A percentile compares a stretch with the other conserved stretches of the same genome.
These are phyloP conservation scores for Nitzschia inconspicua DNA, from an alignment of 108 stramenopile species.

Conservation along the genomic window DNA sequence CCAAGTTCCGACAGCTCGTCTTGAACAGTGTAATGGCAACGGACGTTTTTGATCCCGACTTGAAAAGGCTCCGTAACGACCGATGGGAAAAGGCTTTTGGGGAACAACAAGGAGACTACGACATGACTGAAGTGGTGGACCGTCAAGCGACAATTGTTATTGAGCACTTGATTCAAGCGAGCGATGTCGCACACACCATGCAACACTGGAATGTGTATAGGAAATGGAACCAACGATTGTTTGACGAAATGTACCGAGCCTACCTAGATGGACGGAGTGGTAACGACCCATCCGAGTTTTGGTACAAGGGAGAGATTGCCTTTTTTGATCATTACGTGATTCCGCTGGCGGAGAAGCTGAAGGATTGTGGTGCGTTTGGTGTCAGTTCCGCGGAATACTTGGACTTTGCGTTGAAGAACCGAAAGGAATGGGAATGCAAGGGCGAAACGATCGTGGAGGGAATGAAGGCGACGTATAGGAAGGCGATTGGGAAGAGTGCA, in stretches of 20 bases:
- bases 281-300: slow-evolving; percentile 3
- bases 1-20: slow-evolving; percentile 12
- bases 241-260: slow-evolving; percentile 2
- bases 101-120: no score
- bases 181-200: slow-evolving; percentile 8
- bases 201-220: no score
- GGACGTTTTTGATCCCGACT: slow-evolving; percentile 15
- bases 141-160: slow-evolving; percentile 2
- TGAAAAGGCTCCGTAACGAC: slow-evolving; percentile 4
- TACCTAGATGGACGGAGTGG: not conserved
- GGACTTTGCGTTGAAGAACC: slow-evolving; percentile 3
- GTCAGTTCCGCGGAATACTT: slow-evolving; percentile 1
- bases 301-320: slow-evolving; percentile 3
- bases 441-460: not conserved
- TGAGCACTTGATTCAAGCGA: slow-evolving; percentile 11
- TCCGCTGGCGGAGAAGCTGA: not conserved
- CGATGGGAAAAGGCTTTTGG: slow-evolving; percentile 28
- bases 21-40: slow-evolving; percentile 25
- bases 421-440: slow-evolving; percentile 2
- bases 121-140: not conserved
- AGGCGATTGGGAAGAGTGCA: no score
- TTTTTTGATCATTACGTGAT: slow-evolving; percentile 11
- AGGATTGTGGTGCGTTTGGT: not conserved
- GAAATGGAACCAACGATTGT: slow-evolving; percentile 5
- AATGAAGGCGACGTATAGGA: no score